phyloP scores from a whole-genome alignment of 1,139 yeast species.

The Magnusiomyces starmeri region DNA sequence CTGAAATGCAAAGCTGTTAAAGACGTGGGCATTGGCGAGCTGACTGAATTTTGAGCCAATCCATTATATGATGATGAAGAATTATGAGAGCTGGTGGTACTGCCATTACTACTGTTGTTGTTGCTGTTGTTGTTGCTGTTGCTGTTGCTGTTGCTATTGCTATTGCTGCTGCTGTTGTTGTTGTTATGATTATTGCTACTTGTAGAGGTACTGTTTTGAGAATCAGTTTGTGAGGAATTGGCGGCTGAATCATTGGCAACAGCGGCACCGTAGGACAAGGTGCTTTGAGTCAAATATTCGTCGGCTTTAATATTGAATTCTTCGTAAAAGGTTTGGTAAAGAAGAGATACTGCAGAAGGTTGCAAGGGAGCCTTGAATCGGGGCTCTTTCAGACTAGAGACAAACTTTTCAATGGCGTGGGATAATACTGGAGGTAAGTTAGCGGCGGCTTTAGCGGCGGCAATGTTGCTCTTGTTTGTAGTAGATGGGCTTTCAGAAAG shows the following conservation, averaged over 20 bases:
- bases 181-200: background rate
- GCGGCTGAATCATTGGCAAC: background rate
- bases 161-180: too few species aligned
- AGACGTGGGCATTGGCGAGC: constrained; percentile 9
- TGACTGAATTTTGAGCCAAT: too few species aligned
- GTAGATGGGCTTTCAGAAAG: background rate
- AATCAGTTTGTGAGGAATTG: constrained; percentile 11
- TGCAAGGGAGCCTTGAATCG: constrained; percentile 47
- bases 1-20: constrained; percentile 8
- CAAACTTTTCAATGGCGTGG: constrained; percentile 38
- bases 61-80: too few species aligned
- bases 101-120: background rate
- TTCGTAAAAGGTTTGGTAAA: constrained; percentile 49
- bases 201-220: background rate
- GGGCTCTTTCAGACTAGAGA: constrained; percentile 48
- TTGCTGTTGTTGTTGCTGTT: background rate
- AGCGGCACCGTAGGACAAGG: background rate
- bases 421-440: constrained; percentile 30
- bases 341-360: constrained; percentile 43
- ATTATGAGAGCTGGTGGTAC: too few species aligned
- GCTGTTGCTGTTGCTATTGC: background rate
- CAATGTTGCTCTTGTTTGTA: background rate
- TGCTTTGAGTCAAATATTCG: constrained; percentile 21
- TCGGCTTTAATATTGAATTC: constrained; percentile 31
- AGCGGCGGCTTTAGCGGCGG: constrained; percentile 17